phyloP scores from a whole-genome alignment of 768 basidiomycete species.

The Rhodosporidiobolus odoratus region DNA sequence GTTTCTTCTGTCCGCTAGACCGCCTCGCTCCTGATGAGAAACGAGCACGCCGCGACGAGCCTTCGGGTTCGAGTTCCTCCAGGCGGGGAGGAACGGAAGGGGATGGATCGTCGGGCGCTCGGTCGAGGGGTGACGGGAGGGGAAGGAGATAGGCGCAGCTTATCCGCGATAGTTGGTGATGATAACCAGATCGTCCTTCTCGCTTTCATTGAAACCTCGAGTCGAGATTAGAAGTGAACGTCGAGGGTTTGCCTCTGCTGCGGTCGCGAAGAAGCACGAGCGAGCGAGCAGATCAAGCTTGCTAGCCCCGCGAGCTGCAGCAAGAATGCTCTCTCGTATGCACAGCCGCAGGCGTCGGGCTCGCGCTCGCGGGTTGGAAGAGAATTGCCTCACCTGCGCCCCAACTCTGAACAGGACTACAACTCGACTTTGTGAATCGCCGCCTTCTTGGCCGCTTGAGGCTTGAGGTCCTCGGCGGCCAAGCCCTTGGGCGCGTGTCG shows the following conservation, averaged over 20 bases:
- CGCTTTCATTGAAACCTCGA: no score
- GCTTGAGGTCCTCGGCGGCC: constrained; percentile 77
- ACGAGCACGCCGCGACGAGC: constrained; percentile 18
- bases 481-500: constrained; percentile 64
- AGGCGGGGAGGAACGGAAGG: background rate
- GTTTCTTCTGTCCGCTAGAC: background rate
- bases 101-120: background rate
- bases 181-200: no score
- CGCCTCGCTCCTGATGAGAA: constrained; percentile 20
- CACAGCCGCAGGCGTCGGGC: no score
- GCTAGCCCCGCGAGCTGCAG: no score
- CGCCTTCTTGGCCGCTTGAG: constrained; percentile 86
- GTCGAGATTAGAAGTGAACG: no score
- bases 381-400: background rate
- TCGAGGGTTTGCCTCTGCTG: no score
- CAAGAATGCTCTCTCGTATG: no score
- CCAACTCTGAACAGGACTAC: constrained; percentile 40
- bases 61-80: background rate
- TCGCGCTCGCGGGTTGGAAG: no score
- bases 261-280: no score
- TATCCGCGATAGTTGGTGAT: no score
- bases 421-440: constrained; percentile 70
- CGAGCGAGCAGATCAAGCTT: no score
- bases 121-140: background rate
- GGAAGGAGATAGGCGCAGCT: no score